Conservation (phyloP, 805 yeast genomes). For the Sungouiella blattae region DNA sequence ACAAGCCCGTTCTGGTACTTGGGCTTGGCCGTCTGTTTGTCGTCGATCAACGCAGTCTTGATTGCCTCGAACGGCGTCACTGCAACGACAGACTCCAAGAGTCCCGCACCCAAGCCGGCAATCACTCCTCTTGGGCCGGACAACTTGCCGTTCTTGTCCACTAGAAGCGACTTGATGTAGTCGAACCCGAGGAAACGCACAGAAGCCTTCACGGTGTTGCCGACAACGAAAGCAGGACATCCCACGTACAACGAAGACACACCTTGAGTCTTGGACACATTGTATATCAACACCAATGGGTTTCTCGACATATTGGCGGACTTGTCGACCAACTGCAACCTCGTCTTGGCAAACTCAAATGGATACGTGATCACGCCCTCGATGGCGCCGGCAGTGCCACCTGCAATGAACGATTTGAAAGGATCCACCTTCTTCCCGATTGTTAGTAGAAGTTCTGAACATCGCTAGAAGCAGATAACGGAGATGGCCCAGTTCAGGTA, state of each 20-base stretch:
- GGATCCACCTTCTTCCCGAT: constrained; percentile 66
- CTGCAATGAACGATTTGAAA: constrained; percentile 81
- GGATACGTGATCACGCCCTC: constrained; percentile 94
- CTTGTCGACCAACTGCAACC: constrained; percentile 78
- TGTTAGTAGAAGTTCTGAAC: too few species aligned
- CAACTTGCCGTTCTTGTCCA: constrained; percentile 81
- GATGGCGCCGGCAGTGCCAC: constrained; percentile 94
- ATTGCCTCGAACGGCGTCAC: constrained; percentile 97
- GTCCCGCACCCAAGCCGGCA: constrained; percentile 98
- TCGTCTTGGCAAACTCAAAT: constrained; percentile 93
- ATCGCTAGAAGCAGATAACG: too few species aligned
- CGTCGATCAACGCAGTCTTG: constrained; percentile 94
- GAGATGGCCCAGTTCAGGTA: too few species aligned
- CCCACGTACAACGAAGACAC: constrained; percentile 81
- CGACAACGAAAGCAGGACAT: constrained; percentile 94
- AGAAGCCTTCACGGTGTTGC: constrained; percentile 95
- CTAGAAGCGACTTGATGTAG: constrained; percentile 68
- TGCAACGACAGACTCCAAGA: constrained; percentile 85
- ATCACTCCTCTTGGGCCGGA: constrained; percentile 88
- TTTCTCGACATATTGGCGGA: constrained; percentile 66
- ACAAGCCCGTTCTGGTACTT: constrained; percentile 65
- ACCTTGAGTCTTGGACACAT: constrained; percentile 76
- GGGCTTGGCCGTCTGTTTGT: constrained; percentile 72
- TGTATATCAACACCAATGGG: constrained; percentile 77
- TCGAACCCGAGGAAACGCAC: constrained; percentile 93